Base-by-base conservation (phyloP, 495 filamentous ascomycete genomes). In the Paragyromitra xinjiangensis region DNA sequence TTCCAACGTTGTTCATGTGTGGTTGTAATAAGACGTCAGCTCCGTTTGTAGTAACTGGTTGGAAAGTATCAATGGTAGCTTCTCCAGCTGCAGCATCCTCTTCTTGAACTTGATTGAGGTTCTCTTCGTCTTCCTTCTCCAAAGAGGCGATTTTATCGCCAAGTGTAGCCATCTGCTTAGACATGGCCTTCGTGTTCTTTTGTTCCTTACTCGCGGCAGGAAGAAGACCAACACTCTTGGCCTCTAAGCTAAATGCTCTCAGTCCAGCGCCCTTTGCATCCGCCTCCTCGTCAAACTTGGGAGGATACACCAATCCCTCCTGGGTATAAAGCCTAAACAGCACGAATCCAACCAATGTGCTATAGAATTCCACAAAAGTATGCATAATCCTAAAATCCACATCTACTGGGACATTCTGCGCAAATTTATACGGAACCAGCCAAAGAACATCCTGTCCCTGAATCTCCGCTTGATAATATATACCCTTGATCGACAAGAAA, bases 331-430 rank as follows among this genome's bases (percentile, higher is more conserved):
- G 87, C 64, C 93, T 86, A 87, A 92, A 99, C 86, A 98, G 97
- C 82, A 98, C 92, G 78, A 98, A 99, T 59, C 96, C 92, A 9
- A 99, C 86, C 12, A 99, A 86, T 2, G 95, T 98, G 64, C 94
- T 95, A 86, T 99, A 99, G 84, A 99, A 98, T 80, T 99, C 94
- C 64, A 99, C 92, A 82, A 99, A 99, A 1, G 96, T 99, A 53
- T 92, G 94, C 95, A 99, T 99, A 83, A 99, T 98, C 80, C 96
- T 88, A 86, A 97, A 98, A 84, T 99, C 95, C 61, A 99, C 90
- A 84, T 98, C 95, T 14, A 91, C 92, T 29, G 94, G 94, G 40
- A 97, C 90, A 73, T 91, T 86, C 85, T 98, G 96, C 78, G 97
- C 97, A 84, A 99, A 99, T 77, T 92, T 91, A 86, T 99, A 98